Evolutionary conservation across 164 flowering plant species (phyloP).

Genomic region (Kingdonia uniflora): DNA sequence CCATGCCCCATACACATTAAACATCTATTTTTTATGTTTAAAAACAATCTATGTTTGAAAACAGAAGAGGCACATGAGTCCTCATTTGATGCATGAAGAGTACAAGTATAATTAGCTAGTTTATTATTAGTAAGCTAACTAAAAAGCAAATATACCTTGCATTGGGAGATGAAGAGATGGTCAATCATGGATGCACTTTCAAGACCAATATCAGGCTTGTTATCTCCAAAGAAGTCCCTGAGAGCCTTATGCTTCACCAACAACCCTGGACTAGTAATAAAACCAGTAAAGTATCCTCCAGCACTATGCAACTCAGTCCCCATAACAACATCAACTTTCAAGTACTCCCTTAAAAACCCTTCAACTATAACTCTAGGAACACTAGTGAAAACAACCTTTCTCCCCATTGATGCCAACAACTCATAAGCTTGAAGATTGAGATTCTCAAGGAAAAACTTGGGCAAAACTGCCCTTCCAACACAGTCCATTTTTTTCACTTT

Average conservation of each 20-base stretch:
- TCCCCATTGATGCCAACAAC: conserved; percentile 29
- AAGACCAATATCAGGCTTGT: conserved; percentile 62
- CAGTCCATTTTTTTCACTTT: conserved; percentile 36
- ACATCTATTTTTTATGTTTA: no score
- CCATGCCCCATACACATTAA: no score
- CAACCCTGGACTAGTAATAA: conserved; percentile 37
- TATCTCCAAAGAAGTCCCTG: conserved; percentile 50
- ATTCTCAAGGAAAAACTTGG: conserved; percentile 76
- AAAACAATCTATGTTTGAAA: no score
- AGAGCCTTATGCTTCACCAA: conserved; percentile 58
- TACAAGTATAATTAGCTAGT: no score
- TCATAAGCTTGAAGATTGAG: conserved; percentile 43
- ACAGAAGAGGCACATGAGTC: no score
- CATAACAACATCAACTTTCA: conserved; percentile 45
- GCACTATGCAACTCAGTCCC: conserved; percentile 55
- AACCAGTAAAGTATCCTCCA: conserved; percentile 47
- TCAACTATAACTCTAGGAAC: conserved; percentile 80
- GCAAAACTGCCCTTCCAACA: no score
- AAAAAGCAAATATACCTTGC: conserved; percentile 47
- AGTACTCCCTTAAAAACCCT: conserved; percentile 58
- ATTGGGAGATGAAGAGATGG: conserved; percentile 53
- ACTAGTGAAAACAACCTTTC: conserved; percentile 41
- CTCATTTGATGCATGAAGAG: no score
- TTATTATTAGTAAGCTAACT: no score
- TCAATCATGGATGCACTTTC: conserved; percentile 34